Conservation (phyloP, 2,329 filamentous ascomycete species). For the Fusarium sp. region DNA sequence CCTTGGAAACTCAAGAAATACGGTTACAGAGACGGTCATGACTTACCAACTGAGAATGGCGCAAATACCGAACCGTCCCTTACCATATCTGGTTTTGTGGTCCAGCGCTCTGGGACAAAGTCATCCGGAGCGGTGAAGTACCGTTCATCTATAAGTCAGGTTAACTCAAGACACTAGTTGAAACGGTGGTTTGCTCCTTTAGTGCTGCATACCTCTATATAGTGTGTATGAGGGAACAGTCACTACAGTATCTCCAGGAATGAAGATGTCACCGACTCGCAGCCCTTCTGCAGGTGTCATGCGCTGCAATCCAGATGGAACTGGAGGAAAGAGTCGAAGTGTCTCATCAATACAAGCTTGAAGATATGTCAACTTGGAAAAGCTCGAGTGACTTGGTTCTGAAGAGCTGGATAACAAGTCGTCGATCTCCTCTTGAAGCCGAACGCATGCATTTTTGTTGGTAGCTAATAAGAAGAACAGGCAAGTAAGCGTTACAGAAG, state of each 20-base stretch:
- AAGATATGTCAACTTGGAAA: neutral
- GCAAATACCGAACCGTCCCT: neutral
- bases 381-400: neutral
- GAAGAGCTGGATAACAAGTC: neutral
- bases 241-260: neutral
- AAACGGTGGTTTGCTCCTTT: fast-evolving
- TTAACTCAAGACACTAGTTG: fast-evolving
- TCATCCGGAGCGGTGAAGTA: neutral
- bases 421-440: neutral
- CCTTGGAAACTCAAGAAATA: fast-evolving
- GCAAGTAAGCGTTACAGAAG: neutral
- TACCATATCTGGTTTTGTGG: neutral
- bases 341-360: neutral
- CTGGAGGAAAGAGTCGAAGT: neutral
- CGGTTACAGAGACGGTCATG: fast-evolving
- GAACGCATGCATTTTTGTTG: fast-evolving
- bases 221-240: neutral
- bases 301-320: neutral
- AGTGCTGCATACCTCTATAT: fast-evolving
- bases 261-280: neutral
- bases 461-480: neutral
- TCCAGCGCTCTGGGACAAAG: neutral
- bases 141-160: neutral
- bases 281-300: neutral
- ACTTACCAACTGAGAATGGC: neutral